Conservation (phyloP, 2,329 filamentous ascomycete genomes). For the Stachybotrys echinatus region DNA sequence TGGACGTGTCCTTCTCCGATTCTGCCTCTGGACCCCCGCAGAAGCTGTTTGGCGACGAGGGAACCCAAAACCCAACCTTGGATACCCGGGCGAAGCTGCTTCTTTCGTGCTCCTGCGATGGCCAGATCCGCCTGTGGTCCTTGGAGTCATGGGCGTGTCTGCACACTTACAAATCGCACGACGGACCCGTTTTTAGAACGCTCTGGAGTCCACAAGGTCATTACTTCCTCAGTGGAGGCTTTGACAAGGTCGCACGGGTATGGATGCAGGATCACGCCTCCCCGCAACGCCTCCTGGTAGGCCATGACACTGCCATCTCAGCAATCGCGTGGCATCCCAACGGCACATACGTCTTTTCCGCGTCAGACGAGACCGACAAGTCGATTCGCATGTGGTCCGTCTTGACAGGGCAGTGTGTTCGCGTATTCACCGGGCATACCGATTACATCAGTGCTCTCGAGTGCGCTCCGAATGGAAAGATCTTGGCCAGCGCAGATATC, state of each 20-base stretch:
- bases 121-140: conserved; percentile 87
- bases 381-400: conserved; percentile 97
- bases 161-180: conserved; percentile 90
- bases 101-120: conserved; percentile 82
- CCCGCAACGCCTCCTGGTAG: conserved; percentile 80
- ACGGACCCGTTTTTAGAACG: conserved; percentile 82
- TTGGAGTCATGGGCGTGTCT: conserved; percentile 88
- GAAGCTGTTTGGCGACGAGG: conserved; percentile 45
- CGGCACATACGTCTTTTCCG: conserved; percentile 87
- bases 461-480: conserved; percentile 81
- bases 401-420: conserved; percentile 78
- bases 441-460: conserved; percentile 82
- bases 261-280: conserved; percentile 94
- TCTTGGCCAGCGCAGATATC: conserved; percentile 85
- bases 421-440: conserved; percentile 86
- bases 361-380: conserved; percentile 77
- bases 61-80: conserved; percentile 31
- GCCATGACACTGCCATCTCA: conserved; percentile 91
- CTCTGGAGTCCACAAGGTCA: conserved; percentile 90
- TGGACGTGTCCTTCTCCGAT: conserved; percentile 80
- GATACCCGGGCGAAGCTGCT: conserved; percentile 66
- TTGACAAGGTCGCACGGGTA: conserved; percentile 83
- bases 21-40: conserved; percentile 51
- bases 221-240: conserved; percentile 84
- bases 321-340: conserved; percentile 93